Conservation (phyloP, 768 basidiomycete genomes). For the Boletus pseudopeckii region DNA sequence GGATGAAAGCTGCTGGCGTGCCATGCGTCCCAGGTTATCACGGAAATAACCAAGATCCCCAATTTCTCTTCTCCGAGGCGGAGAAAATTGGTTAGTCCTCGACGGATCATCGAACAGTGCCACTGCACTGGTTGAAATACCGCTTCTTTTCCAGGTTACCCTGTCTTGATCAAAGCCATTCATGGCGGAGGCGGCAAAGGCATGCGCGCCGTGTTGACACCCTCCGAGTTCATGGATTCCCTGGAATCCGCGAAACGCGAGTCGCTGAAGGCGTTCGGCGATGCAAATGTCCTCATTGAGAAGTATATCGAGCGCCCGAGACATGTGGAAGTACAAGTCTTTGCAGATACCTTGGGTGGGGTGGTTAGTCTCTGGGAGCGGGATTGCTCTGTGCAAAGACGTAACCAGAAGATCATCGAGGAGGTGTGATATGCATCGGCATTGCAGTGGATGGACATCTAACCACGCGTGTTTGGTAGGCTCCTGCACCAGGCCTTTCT, state of each 20-base stretch:
- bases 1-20: constrained; percentile 68
- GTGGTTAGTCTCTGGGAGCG: constrained; percentile 95
- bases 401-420: constrained; percentile 96
- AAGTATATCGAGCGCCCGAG: constrained; percentile 84
- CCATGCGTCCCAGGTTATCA: constrained; percentile 96
- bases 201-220: constrained; percentile 76
- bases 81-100: constrained; percentile 57
- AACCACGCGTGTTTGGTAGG: constrained; percentile 39
- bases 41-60: constrained; percentile 72
- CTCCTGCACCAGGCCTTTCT: constrained; percentile 86
- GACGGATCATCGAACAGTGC: background rate
- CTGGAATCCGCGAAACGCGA: constrained; percentile 87
- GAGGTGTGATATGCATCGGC: constrained; percentile 45
- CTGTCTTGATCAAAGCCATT: constrained; percentile 94
- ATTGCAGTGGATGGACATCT: background rate
- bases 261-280: constrained; percentile 82
- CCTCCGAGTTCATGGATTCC: constrained; percentile 73
- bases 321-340: constrained; percentile 94
- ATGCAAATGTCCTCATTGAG: constrained; percentile 84
- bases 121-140: background rate
- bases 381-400: constrained; percentile 86
- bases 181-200: constrained; percentile 96
- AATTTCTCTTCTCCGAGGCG: constrained; percentile 66
- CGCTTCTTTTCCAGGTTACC: constrained; percentile 55
- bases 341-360: constrained; percentile 77